phyloP scores from a whole-genome alignment of 192 early-diverging fungal species.

The Linnemannia exigua region DNA sequence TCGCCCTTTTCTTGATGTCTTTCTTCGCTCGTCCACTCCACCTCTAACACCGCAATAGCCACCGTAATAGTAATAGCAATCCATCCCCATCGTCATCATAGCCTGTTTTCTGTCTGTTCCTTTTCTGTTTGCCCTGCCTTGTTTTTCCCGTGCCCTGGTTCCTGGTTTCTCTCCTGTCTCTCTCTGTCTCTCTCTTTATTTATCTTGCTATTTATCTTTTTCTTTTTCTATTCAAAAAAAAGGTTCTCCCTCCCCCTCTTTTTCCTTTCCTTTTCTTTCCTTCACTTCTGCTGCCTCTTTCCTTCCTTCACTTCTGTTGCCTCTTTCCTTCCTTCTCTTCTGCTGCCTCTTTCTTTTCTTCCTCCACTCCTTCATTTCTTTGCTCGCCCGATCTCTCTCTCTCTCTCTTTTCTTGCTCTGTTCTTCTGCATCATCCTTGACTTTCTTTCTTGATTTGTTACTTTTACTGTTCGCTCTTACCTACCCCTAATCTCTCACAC shows the following conservation, averaged over 20 bases:
- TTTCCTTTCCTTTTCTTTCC: neutral
- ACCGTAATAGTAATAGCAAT: too few species aligned
- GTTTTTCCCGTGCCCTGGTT: too few species aligned
- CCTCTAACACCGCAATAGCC: too few species aligned
- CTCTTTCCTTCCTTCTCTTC: neutral
- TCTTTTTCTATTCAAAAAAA: neutral
- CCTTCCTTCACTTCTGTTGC: neutral
- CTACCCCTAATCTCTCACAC: neutral
- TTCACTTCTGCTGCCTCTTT: neutral
- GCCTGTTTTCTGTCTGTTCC: too few species aligned
- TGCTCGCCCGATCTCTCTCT: neutral
- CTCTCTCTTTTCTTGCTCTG: neutral
- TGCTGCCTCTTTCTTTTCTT: neutral
- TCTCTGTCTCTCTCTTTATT: neutral
- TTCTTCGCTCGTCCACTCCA: too few species aligned
- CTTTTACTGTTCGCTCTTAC: neutral
- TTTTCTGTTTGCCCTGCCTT: too few species aligned
- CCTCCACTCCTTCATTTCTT: neutral
- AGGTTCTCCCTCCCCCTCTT: neutral
- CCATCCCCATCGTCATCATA: too few species aligned
- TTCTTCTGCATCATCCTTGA: neutral
- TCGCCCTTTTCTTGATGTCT: neutral
- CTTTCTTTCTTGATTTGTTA: neutral
- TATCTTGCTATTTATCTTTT: neutral
- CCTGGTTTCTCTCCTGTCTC: too few species aligned